These are phyloP conservation scores for Coemansia sp. DNA, from an alignment of 192 early-diverging fungal species.

Conservation along the genomic window DNA sequence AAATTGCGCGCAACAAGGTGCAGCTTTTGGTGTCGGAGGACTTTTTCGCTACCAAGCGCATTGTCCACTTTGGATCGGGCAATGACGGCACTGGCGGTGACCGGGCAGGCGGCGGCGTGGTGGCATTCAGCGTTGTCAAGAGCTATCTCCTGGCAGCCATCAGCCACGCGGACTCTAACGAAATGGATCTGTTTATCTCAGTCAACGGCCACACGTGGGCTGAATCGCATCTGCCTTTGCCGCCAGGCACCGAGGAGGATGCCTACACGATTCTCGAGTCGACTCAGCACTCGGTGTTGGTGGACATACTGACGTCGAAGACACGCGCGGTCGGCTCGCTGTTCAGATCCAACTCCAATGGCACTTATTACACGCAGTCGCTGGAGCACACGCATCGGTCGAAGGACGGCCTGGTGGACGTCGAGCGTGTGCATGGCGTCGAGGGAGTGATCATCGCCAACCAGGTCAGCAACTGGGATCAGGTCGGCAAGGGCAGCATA, in stretches of 20 bases:
- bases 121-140: slow-evolving; percentile 73
- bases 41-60: slow-evolving; percentile 65
- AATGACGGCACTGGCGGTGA: slow-evolving; percentile 56
- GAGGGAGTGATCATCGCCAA: slow-evolving; percentile 88
- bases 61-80: slow-evolving; percentile 62
- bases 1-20: slow-evolving; percentile 20
- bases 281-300: slow-evolving; percentile 67
- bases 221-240: slow-evolving; percentile 64
- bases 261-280: slow-evolving; percentile 90
- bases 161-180: slow-evolving; percentile 58
- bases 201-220: slow-evolving; percentile 68
- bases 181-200: slow-evolving; percentile 68
- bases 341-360: slow-evolving; percentile 86
- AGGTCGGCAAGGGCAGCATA: slow-evolving; percentile 41
- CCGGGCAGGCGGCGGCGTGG: slow-evolving; percentile 64
- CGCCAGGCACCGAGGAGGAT: slow-evolving; percentile 59
- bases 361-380: slow-evolving; percentile 79
- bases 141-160: slow-evolving; percentile 73
- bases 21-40: slow-evolving; percentile 75
- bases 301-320: slow-evolving; percentile 67
- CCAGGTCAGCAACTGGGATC: slow-evolving; percentile 77
- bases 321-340: slow-evolving; percentile 65
- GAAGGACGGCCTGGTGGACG: slow-evolving; percentile 76
- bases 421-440: slow-evolving; percentile 83
- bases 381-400: slow-evolving; percentile 85